Evolutionary conservation across 768 basidiomycete species (phyloP), one percentile per base, ranked within the genome.

Genomic region (Pulveroboletus sp.): DNA sequence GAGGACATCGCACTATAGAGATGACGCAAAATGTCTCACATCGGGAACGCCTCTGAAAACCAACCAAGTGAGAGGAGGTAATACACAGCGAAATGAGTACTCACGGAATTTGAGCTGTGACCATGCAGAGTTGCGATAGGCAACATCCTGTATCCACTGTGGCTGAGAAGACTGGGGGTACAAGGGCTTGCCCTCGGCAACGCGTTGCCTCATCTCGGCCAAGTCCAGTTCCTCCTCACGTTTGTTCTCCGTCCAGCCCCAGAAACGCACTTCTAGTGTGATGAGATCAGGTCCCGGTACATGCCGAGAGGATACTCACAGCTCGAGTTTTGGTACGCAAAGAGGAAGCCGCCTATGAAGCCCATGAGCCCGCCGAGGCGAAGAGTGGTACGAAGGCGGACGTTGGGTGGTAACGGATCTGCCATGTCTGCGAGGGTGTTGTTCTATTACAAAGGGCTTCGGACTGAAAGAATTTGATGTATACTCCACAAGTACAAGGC

Each of bases 241-340:
- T 56, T 81, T 79, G 71, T 95, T 95, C 71, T 95, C 92, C 6
- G 81, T 72, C 92, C 91, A 94, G 45, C 92, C 92, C 90, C 89
- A 93, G 75, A 95, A 90, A n/a, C 92, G 91, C 64, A 81, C 89
- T 92, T 61, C 43, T 21, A 10, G 41, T 39, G 33, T 58, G 53
- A 48, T 59, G 39, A 42, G 65, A 46, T 30, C 37, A 42, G 35
- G 21, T 49, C 27, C 47, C 54, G 35, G 43, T 51, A 14, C 27
- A 48, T 17, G 44, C 49, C 55, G 55, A 47, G 31, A 26, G 17
- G 8, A 39, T 32, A 39, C 90, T 69, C 64, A 95, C 93, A 74
- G 61, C 85, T 87, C 31, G 90, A 92, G 47, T 86, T 77, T 71
- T 94, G 91, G 71, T 98, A 98, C 8, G 94, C 91, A 47, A 95